Percentiles rank a stretch among this genome's conserved stretches.
phyloP scores from a whole-genome alignment of 2,329 filamentous ascomycete species.

The Penicillium sp. region DNA sequence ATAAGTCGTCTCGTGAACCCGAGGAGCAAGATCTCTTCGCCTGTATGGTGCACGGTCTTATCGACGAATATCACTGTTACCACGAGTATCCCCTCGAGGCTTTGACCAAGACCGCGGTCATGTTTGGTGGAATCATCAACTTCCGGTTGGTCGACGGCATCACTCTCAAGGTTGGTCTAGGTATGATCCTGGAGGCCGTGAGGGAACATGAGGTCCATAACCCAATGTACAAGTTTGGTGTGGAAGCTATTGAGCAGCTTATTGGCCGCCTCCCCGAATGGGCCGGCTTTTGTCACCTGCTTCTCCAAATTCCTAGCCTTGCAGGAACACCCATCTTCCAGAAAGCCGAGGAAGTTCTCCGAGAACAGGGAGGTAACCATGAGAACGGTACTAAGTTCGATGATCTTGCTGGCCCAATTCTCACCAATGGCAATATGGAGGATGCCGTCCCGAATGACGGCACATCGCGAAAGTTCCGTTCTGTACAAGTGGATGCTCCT shows the following conservation, averaged over 20 bases:
- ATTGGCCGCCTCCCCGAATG: constrained; percentile 83
- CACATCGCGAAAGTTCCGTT: constrained; percentile 72
- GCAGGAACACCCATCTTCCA: constrained; percentile 83
- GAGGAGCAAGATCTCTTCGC: constrained; percentile 93
- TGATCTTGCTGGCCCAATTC: constrained; percentile 41
- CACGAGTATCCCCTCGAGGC: constrained; percentile 95
- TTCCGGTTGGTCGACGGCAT: constrained; percentile 89
- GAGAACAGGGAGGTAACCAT: constrained; percentile 67
- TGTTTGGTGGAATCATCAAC: constrained; percentile 96
- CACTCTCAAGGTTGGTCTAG: constrained; percentile 89
- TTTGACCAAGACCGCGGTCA: constrained; percentile 89
- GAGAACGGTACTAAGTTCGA: constrained; percentile 49
- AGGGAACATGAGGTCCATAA: constrained; percentile 80
- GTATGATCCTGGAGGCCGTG: constrained; percentile 97
- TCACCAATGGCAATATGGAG: constrained; percentile 73
- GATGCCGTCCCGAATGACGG: constrained; percentile 64
- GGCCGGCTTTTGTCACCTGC: constrained; percentile 89
- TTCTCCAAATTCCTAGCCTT: constrained; percentile 79
- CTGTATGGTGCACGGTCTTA: constrained; percentile 97
- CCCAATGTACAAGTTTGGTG: constrained; percentile 96
- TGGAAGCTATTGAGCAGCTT: constrained; percentile 91
- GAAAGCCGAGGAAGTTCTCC: constrained; percentile 79
- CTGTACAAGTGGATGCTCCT: constrained; percentile 75
- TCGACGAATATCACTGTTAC: constrained; percentile 97
- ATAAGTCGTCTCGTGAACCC: constrained; percentile 84